A percentile compares a stretch with the other conserved stretches of the same genome.
Evolutionary conservation across 148 eudicot genomes (phyloP).

Genomic region (Arctostaphylos glauca): DNA sequence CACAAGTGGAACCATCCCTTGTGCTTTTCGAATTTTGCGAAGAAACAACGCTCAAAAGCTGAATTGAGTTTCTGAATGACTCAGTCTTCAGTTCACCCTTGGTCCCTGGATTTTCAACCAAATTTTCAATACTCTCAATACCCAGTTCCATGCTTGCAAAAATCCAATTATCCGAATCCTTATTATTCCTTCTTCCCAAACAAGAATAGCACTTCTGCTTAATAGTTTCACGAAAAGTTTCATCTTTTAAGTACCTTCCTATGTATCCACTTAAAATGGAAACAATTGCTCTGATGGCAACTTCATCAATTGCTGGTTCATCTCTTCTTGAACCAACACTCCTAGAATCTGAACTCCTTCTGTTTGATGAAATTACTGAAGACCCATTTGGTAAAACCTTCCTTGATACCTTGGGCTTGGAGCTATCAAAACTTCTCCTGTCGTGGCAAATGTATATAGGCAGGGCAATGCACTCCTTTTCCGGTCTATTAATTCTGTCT

Average conservation of each 20-base stretch:
- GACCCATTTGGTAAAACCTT: slow-evolving; percentile 26
- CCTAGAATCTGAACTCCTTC: slow-evolving; percentile 22
- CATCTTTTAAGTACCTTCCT: slow-evolving; percentile 31
- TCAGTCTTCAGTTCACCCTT: slow-evolving; percentile 25
- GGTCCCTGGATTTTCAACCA: slow-evolving; percentile 27
- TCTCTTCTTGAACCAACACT: slow-evolving; percentile 7
- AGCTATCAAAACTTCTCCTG: slow-evolving; percentile 29
- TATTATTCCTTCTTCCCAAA: slow-evolving; percentile 24
- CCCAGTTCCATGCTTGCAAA: slow-evolving; percentile 35
- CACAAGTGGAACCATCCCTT: slow-evolving; percentile 23
- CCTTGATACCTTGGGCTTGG: slow-evolving; percentile 7
- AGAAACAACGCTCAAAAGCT: slow-evolving; percentile 34
- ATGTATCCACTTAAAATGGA: slow-evolving; percentile 42
- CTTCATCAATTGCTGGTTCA: slow-evolving; percentile 45
- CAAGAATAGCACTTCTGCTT: slow-evolving; percentile 34
- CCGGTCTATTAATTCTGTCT: slow-evolving; percentile 14
- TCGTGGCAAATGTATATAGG: slow-evolving; percentile 52
- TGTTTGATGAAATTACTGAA: slow-evolving; percentile 27
- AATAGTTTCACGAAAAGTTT: slow-evolving; percentile 22
- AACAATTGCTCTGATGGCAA: slow-evolving; percentile 38
- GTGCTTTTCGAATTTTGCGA: slow-evolving; percentile 28
- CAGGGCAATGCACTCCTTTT: slow-evolving; percentile 29
- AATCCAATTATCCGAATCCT: slow-evolving; percentile 22
- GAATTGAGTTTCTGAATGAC: slow-evolving; percentile 26
- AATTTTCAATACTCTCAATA: slow-evolving; percentile 36